phyloP scores from a whole-genome alignment of 169 alveolate species.

The Plasmodium chabaudi region DNA sequence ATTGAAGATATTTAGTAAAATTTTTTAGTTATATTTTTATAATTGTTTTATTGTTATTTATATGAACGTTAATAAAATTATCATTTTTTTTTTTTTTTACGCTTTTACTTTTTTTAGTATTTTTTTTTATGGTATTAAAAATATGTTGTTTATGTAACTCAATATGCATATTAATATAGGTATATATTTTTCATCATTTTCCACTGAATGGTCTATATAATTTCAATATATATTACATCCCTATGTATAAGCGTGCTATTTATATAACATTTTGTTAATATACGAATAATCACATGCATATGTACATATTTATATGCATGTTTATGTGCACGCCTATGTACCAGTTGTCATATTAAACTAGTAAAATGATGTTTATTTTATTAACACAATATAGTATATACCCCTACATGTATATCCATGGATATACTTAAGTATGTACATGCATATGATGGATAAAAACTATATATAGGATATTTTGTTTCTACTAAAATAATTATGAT shows the following conservation, averaged over 20 bases:
- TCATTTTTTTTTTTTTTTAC: not conserved
- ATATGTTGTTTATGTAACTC: not conserved
- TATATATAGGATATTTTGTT: conserved; percentile 33
- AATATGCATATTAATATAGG: not conserved
- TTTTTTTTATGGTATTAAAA: conserved; percentile 6
- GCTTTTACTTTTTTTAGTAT: conserved; percentile 8
- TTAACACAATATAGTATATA: conserved; percentile 4
- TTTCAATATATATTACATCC: too few relatives aligned
- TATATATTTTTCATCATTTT: not conserved
- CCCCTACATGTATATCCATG: conserved; percentile 3
- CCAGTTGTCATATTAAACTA: not conserved
- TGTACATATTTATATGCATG: too few relatives aligned
- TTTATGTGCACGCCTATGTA: not conserved
- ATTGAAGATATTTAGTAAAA: conserved; percentile 4
- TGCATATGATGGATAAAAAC: not conserved
- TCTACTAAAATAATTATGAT: conserved; percentile 7
- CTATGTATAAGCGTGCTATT: too few relatives aligned
- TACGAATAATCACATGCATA: too few relatives aligned
- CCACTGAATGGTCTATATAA: not conserved
- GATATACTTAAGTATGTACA: conserved; percentile 4
- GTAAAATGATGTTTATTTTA: not conserved
- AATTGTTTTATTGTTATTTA: conserved; percentile 18
- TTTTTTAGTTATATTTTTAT: conserved; percentile 15
- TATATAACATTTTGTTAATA: too few relatives aligned
- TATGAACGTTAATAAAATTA: conserved; percentile 30